Percentiles rank a stretch among this genome's conserved stretches.
These are phyloP conservation scores for Oemleria cerasiformis DNA, from an alignment of 306 rosid species.

Conservation along the genomic window DNA sequence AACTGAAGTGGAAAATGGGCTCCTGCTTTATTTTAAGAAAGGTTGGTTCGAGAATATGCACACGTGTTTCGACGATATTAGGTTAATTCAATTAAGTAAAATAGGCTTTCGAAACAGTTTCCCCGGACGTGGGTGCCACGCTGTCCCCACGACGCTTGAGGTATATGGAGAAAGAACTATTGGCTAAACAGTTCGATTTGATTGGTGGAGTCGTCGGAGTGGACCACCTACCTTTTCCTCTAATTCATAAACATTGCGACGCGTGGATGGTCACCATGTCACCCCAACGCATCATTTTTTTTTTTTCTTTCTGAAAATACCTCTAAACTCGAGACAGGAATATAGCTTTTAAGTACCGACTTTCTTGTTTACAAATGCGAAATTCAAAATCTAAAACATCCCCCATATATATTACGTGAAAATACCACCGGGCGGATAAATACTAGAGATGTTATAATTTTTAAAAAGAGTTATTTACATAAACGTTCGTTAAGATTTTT, in stretches of 20 bases:
- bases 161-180: background rate
- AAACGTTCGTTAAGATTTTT: too few relatives aligned
- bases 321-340: too few relatives aligned
- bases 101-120: background rate
- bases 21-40: slow-evolving; percentile 9
- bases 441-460: too few relatives aligned
- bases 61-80: slow-evolving; percentile 40
- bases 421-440: too few relatives aligned
- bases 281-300: background rate
- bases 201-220: background rate
- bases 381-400: too few relatives aligned
- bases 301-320: too few relatives aligned
- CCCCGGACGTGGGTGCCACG: background rate
- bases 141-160: background rate
- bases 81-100: slow-evolving; percentile 22
- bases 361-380: too few relatives aligned
- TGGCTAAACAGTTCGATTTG: background rate
- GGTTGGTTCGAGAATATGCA: slow-evolving; percentile 35
- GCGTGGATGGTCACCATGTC: background rate
- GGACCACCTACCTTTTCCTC: background rate
- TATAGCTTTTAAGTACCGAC: too few relatives aligned
- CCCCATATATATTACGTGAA: too few relatives aligned
- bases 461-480: too few relatives aligned
- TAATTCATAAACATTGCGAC: background rate
- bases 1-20: slow-evolving; percentile 29